Percentiles rank a stretch among this genome's conserved stretches.
These are phyloP conservation scores for Sphaerulina vaccinii DNA, from an alignment of 2,329 filamentous ascomycete species.

Conservation along the genomic window DNA sequence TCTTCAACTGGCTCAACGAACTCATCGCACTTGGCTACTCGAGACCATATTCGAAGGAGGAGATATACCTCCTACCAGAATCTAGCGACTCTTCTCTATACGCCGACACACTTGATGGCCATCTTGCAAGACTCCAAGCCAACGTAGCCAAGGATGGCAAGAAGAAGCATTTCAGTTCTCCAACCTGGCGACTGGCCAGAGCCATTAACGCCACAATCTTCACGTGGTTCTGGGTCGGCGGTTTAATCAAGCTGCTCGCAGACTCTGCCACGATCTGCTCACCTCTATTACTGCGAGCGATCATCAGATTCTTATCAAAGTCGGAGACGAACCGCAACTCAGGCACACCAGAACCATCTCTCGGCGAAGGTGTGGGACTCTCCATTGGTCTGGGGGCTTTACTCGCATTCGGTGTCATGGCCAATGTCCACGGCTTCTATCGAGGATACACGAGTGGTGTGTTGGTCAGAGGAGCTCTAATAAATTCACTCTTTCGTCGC, in stretches of 20 bases:
- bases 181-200: slow-evolving; percentile 5
- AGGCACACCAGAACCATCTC: neutral
- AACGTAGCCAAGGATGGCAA: neutral
- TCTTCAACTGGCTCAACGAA: slow-evolving; percentile 8
- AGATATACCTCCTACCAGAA: neutral
- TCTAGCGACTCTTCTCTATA: neutral
- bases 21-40: slow-evolving; percentile 8
- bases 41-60: neutral
- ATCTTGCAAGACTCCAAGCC: neutral
- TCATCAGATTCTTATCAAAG: slow-evolving; percentile 1
- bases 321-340: neutral
- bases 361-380: neutral
- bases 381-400: neutral
- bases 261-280: slow-evolving; percentile 5
- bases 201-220: slow-evolving; percentile 5
- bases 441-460: slow-evolving; percentile 6
- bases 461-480: slow-evolving; percentile 1
- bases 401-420: slow-evolving; percentile 6
- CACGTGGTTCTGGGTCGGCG: slow-evolving; percentile 11
- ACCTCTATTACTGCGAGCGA: slow-evolving; percentile 4
- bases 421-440: slow-evolving; percentile 11
- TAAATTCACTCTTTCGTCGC: slow-evolving; percentile 10
- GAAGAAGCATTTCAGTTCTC: neutral
- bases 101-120: neutral
- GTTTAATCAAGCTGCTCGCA: slow-evolving; percentile 8